Base-by-base conservation (phyloP, 106 monocot species). In the Allium sativum region DNA sequence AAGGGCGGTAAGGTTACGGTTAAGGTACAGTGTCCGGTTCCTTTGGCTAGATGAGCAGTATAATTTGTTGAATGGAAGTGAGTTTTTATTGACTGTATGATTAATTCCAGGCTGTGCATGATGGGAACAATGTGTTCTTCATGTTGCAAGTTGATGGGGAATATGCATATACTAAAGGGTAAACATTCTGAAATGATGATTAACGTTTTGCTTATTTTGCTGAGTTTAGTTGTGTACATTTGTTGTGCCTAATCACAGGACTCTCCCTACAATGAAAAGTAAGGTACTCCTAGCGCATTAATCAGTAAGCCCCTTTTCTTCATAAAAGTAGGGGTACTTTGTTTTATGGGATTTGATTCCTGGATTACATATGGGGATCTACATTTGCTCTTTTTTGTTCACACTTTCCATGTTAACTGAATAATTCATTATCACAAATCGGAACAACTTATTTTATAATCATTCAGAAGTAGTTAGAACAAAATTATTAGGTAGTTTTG, bases 81-180 rank as follows among this genome's bases (percentile, higher is more conserved):
- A 12, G 48, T 12, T 11, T 55, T 9, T 15, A 17, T 55, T 55
- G 55, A 19, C 8, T 50, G 12, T 50, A 4, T 64, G 3, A 12
- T 21, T 50, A 19, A 21, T 47, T 76, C 65, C 63, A 95, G 94
- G 78, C 83, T 44, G 65, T 77, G 65, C 94, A 90, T 79, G 94
- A 95, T 66, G 94, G 94, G 9, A 70, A 5, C 22, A 83, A 69
- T 68, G 72, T 84, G 61, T 90, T 70, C 67, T 95, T 95, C 71
- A 61, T 89, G 78, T 72, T 95, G 12, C 76, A 90, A 89, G 73
- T 95, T 68, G 86, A 86, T 75, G 94, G 94, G 69, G 75, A 86
- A 15, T 95, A 79, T 72, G 79, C 74, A 1, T 95, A 90, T 65
- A 44, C 75, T 10, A 77, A 84, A 58, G 81, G 89, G 94, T 95